Conservation (phyloP, 2,329 filamentous ascomycete genomes). For the Penicillium sp. region DNA sequence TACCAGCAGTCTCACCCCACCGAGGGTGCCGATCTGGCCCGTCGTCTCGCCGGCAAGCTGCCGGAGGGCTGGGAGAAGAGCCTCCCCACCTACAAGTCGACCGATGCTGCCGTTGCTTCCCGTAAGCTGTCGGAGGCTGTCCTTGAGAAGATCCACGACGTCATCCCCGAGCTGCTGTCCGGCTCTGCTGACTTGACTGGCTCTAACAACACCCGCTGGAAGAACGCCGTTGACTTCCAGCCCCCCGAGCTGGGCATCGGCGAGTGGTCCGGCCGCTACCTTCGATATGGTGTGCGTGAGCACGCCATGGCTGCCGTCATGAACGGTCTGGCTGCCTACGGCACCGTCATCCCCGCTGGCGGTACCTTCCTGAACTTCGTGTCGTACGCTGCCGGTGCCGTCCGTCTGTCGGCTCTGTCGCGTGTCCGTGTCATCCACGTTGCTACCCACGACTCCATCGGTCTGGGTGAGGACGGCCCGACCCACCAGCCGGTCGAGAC, state of each 20-base stretch:
- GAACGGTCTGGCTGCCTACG: slow-evolving; percentile 85
- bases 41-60: slow-evolving; percentile 74
- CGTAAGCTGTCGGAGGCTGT: slow-evolving; percentile 96
- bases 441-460: slow-evolving; percentile 97
- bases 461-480: slow-evolving; percentile 95
- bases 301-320: slow-evolving; percentile 49
- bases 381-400: slow-evolving; percentile 90
- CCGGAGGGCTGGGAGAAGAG: slow-evolving; percentile 95
- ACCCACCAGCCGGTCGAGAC: slow-evolving; percentile 99
- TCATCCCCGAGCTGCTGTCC: slow-evolving; percentile 83
- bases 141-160: slow-evolving; percentile 76
- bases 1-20: slow-evolving; percentile 72
- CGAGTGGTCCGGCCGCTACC: slow-evolving; percentile 84
- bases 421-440: slow-evolving; percentile 90
- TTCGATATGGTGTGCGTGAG: slow-evolving; percentile 50
- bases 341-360: slow-evolving; percentile 84
- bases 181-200: slow-evolving; percentile 96
- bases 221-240: slow-evolving; percentile 96
- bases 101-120: slow-evolving; percentile 78
- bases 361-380: slow-evolving; percentile 99
- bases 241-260: slow-evolving; percentile 78
- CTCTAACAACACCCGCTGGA: slow-evolving; percentile 98
- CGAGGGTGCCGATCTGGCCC: slow-evolving; percentile 72
- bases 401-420: slow-evolving; percentile 88
- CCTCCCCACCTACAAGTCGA: slow-evolving; percentile 83